These are phyloP conservation scores for Hymenoscyphus linearis DNA, from an alignment of 2,329 filamentous ascomycete species.

Conservation along the genomic window DNA sequence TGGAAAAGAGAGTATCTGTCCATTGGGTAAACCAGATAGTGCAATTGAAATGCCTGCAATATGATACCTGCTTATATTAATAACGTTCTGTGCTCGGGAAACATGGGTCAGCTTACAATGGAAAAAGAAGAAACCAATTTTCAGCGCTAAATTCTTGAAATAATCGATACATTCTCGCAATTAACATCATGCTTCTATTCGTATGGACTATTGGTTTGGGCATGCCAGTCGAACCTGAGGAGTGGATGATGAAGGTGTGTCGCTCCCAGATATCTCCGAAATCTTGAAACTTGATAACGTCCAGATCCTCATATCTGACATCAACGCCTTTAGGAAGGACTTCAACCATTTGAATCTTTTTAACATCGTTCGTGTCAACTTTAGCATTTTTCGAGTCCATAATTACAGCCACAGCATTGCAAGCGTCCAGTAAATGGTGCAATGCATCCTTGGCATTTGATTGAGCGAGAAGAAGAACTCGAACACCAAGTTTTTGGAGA, in stretches of 20 bases:
- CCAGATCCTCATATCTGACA: slow-evolving; percentile 14
- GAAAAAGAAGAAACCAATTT: slow-evolving; percentile 33
- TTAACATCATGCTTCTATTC: slow-evolving; percentile 33
- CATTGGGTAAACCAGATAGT: slow-evolving; percentile 30
- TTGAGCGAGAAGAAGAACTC: slow-evolving; percentile 29
- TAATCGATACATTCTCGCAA: slow-evolving; percentile 32
- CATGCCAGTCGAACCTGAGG: slow-evolving; percentile 30
- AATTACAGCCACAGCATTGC: slow-evolving; percentile 28
- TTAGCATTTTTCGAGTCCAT: slow-evolving; percentile 23
- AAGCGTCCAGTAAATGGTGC: slow-evolving; percentile 26
- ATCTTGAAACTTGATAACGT: slow-evolving; percentile 26
- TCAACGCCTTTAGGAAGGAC: slow-evolving; percentile 10
- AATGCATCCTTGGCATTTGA: slow-evolving; percentile 28
- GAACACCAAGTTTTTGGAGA: slow-evolving; percentile 30
- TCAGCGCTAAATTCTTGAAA: slow-evolving; percentile 30
- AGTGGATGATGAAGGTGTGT: slow-evolving; percentile 31
- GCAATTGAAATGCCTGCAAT: slow-evolving; percentile 31
- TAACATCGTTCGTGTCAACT: slow-evolving; percentile 18
- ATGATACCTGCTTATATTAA: slow-evolving; percentile 23
- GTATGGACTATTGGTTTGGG: slow-evolving; percentile 31
- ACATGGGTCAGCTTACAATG: slow-evolving; percentile 21
- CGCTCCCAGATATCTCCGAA: slow-evolving; percentile 30
- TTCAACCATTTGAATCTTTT: slow-evolving; percentile 25
- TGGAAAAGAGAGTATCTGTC: slow-evolving; percentile 30
- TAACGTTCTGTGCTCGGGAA: not conserved